phyloP scores from a whole-genome alignment of 768 basidiomycete genomes.

The Suillus clintonianus region DNA sequence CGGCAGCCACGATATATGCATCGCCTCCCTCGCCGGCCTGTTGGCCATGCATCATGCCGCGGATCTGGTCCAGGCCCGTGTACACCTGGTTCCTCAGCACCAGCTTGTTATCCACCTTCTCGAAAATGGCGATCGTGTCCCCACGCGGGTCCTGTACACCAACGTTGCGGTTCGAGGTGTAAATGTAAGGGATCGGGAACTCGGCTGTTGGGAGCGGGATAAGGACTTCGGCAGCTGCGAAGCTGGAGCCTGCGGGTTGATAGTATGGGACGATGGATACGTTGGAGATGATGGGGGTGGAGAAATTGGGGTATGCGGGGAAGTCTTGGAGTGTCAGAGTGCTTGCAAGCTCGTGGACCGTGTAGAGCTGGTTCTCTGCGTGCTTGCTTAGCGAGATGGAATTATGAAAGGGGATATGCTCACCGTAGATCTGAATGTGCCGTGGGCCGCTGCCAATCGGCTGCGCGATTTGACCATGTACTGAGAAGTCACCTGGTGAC shows the following conservation, averaged over 20 bases:
- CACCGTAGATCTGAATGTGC: conserved; percentile 43
- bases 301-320: conserved; percentile 45
- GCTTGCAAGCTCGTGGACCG: conserved; percentile 56
- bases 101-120: conserved; percentile 41
- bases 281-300: conserved; percentile 50
- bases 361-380: conserved; percentile 51
- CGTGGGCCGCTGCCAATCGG: conserved; percentile 68
- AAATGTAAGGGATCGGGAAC: conserved; percentile 59
- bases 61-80: conserved; percentile 63
- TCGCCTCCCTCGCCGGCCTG: conserved; percentile 44
- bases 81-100: conserved; percentile 54
- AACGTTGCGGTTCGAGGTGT: conserved; percentile 68
- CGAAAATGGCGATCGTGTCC: conserved; percentile 66
- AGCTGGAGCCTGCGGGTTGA: conserved; percentile 40
- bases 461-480: conserved; percentile 63
- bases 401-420: neutral
- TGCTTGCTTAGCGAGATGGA: conserved; percentile 1
- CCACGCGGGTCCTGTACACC: conserved; percentile 52
- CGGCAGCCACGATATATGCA: conserved; percentile 57
- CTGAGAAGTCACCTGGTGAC: conserved; percentile 45
- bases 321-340: conserved; percentile 61
- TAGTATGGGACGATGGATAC: conserved; percentile 49
- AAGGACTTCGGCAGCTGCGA: conserved; percentile 63
- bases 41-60: conserved; percentile 63
- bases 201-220: conserved; percentile 47